Percentiles rank a stretch among this genome's conserved stretches.
phyloP scores from a whole-genome alignment of 345 rosid genomes.

The Syzygium aqueum region DNA sequence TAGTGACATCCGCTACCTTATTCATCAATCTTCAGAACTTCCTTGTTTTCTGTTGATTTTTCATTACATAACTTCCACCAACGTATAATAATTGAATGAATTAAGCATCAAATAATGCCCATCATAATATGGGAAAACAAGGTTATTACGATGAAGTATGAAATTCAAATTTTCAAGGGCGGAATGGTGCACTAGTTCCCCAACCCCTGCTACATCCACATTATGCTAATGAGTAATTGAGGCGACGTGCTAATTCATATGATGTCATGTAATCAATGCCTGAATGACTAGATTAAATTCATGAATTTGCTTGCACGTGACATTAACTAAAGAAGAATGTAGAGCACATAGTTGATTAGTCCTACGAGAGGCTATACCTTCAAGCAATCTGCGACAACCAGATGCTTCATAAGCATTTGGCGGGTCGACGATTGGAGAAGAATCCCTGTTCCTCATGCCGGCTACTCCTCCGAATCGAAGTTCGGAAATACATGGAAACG shows the following conservation, averaged over 20 bases:
- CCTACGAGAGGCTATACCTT: constrained; percentile 13
- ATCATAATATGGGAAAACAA: background rate
- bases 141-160: background rate
- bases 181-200: background rate
- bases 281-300: background rate
- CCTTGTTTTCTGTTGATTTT: background rate
- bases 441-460: constrained; percentile 8
- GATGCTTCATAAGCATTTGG: constrained; percentile 15
- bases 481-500: constrained; percentile 22
- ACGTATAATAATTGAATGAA: background rate
- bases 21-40: background rate
- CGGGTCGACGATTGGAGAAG: constrained; percentile 23
- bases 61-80: background rate
- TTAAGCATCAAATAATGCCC: background rate
- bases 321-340: background rate
- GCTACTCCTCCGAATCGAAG: constrained; percentile 8
- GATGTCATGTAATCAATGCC: background rate
- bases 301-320: background rate
- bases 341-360: background rate
- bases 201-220: background rate
- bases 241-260: background rate
- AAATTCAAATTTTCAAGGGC: background rate
- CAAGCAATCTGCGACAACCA: constrained; percentile 12
- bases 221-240: background rate
- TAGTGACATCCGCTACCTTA: background rate